Evolutionary conservation across 2,329 filamentous ascomycete species (phyloP), one percentile per base, ranked within the genome.

Genomic region (Trichoderma lentiforme): DNA sequence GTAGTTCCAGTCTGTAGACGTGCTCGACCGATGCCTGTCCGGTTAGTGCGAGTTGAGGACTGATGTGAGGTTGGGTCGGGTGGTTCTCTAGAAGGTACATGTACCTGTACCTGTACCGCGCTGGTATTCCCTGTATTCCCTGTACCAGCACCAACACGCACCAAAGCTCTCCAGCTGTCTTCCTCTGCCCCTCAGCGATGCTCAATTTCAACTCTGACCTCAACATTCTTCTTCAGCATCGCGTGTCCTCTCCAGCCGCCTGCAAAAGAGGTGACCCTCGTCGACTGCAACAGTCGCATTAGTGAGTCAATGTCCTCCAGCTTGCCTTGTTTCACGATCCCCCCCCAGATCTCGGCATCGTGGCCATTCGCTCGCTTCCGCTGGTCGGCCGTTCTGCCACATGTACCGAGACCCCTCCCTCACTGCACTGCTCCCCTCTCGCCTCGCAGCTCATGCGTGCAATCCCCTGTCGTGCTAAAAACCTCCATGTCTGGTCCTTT

Each of bases 381-480:
- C 51, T 62, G 56, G 70, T 56, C 47, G 61, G 62, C 62, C 51
- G 21, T 21, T 51, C 69, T 26, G 61, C 61, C 63, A 56, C 47
- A 64, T 47, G 60, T 69, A 58, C 64, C 47, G 61, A 34, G 64
- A 61, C 64, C 64, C 71, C 71, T 69, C 70, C 53, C 30, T 60
- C 62, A n/a, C 39, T 28, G 47, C 32, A n/a, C 60, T 62, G 34
- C 65, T 68, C 65, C 65, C 56, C 66, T 61, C 57, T 21, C 66
- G 34, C 56, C n/a, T 39, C 32, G 56, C 56, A 51, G 43, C 64
- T 66, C 62, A 51, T 56, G 34, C 57, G 32, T 61, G 30, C 63
- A 34, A 57, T 43, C 34, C 56, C 62, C 58, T 69, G 66, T 51
- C 70, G 21, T 21, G 30, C 11, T n/a, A 60, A 53, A 66, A 28